Evolutionary conservation across 78 protist species (phyloP), one percentile per base, ranked within the genome.

Genomic region (Dictyostelium capitatum): DNA sequence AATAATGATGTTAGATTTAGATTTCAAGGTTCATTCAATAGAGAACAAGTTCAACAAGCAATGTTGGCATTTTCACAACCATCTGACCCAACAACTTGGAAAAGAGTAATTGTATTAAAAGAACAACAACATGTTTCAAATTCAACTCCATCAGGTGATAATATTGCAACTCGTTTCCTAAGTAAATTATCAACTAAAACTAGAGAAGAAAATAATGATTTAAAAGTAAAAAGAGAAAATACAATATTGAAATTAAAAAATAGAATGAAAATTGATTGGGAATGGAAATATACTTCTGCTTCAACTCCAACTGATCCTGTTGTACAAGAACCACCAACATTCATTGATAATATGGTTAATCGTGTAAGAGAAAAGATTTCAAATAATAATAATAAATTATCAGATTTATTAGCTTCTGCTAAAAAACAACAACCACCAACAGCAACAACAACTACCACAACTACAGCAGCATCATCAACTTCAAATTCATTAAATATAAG

Each of bases 21-120:
- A 50, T 87, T 87, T 37, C 62, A 65, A 51, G 93, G 93, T 25
- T 9, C 19, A n/a, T 80, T 47, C 67, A 53, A 51, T 37, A 56
- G 50, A n/a, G 46, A 74, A 28, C 79, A 87, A 65, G 51, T 87
- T 48, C 83, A 87, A 65, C 82, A 72, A 19, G 83, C 93, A 9
- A 70, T 87, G 28, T 32, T 37, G 1, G 67, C 54, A 17, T 77
- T 30, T 11, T 19, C 83, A 28, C 43, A 70, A 41, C 93, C 93
- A 46, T 87, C 93, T 0, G 73, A 59, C 48, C 93, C 93, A 50
- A 20, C n/a, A 56, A 70, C 56, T 48, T 87, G 93, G 93, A 87
- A 87, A 12, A 47, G 70, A 37, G 54, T 79, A n/a, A 59, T 43
- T 10, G 65, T 77, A 17, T 46, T 87, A 0, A 41, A 59, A 28